Conservation (phyloP, 2,329 filamentous ascomycete genomes). For the Ophiostoma quercus region DNA sequence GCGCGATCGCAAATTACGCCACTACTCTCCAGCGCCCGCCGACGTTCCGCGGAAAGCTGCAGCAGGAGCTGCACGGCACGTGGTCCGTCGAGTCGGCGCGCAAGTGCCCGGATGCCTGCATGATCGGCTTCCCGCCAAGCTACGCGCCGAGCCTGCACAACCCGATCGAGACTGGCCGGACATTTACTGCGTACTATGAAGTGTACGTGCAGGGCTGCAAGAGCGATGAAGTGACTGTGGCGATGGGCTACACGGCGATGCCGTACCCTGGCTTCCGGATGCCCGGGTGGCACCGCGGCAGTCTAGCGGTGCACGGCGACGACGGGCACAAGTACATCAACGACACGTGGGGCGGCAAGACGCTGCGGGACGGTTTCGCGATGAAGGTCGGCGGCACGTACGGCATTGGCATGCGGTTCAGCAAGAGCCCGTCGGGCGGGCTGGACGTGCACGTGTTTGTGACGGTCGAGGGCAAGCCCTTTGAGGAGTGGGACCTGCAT, state of each 20-base stretch:
- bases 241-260: conserved; percentile 64
- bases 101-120: conserved; percentile 54
- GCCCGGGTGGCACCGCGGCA: conserved; percentile 75
- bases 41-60: conserved; percentile 45
- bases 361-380: conserved; percentile 42
- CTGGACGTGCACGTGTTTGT: conserved; percentile 61
- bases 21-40: conserved; percentile 51
- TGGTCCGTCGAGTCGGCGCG: conserved; percentile 45
- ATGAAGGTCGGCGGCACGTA: conserved; percentile 53
- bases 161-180: conserved; percentile 39
- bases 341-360: conserved; percentile 65
- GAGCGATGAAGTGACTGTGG: conserved; percentile 49
- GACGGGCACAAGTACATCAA: conserved; percentile 73
- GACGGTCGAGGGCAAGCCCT: conserved; percentile 58
- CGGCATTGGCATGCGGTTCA: conserved; percentile 65
- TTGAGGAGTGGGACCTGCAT: conserved; percentile 64
- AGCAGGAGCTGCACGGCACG: conserved; percentile 43
- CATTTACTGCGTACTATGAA: conserved; percentile 66
- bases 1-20: conserved; percentile 48
- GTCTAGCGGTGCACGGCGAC: conserved; percentile 71
- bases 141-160: conserved; percentile 59
- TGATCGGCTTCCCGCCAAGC: conserved; percentile 63
- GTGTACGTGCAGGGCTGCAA: conserved; percentile 38
- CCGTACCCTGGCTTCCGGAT: conserved; percentile 74
- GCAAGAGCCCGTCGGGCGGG: conserved; percentile 26